phyloP scores from a whole-genome alignment of 768 basidiomycete genomes.

The Podaxis sp. region DNA sequence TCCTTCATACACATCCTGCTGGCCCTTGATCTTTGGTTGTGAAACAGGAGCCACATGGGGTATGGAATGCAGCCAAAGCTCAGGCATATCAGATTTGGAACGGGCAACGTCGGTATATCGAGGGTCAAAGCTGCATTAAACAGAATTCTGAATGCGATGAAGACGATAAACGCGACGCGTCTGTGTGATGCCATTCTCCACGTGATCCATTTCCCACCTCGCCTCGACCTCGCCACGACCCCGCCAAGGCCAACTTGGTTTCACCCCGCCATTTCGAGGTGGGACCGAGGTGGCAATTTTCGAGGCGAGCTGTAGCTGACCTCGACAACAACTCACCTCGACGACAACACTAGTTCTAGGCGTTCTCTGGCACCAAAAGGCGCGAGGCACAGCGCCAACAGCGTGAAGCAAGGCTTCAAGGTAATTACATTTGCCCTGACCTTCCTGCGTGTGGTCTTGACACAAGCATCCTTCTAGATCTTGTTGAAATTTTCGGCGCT shows the following conservation, averaged over 20 bases:
- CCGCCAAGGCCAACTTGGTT: background rate
- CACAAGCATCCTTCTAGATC: constrained; percentile 38
- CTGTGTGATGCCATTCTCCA: too few species aligned
- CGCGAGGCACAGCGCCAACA: constrained; percentile 75
- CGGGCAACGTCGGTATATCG: too few species aligned
- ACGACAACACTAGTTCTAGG: constrained; percentile 39
- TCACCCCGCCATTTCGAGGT: background rate
- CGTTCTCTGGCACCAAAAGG: constrained; percentile 80
- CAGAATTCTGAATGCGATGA: too few species aligned
- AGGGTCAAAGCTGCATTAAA: too few species aligned
- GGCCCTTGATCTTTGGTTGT: too few species aligned
- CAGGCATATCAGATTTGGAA: too few species aligned
- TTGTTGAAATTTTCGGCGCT: constrained; percentile 47
- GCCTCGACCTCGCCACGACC: too few species aligned
- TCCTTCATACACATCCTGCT: too few species aligned
- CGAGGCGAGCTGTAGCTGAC: background rate
- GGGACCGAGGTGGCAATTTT: background rate
- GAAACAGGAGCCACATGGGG: too few species aligned
- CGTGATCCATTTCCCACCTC: too few species aligned
- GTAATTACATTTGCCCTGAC: constrained; percentile 32
- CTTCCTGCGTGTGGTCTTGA: background rate
- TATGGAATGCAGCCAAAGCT: too few species aligned
- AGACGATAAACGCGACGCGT: too few species aligned
- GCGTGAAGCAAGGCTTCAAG: constrained; percentile 81
- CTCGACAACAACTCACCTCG: background rate